These are phyloP conservation scores for Paulownia fortunei DNA, from an alignment of 257 asterid species.

Conservation along the genomic window DNA sequence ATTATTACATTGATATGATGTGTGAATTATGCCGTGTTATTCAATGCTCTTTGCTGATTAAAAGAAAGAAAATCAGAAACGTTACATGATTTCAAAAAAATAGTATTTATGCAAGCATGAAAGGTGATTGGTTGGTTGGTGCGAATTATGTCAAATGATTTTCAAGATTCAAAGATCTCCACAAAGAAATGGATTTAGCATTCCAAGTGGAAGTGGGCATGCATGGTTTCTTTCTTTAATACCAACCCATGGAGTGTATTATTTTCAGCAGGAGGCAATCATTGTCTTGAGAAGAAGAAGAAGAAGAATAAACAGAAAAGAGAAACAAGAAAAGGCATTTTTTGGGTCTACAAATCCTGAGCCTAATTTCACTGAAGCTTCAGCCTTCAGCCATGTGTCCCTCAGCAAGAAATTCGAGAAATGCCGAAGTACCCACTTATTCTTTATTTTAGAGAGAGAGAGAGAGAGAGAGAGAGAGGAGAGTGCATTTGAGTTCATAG, in stretches of 20 bases:
- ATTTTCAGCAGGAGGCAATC: constrained; percentile 26
- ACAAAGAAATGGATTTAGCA: constrained; percentile 2
- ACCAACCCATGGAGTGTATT: not conserved
- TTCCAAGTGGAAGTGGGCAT: constrained; percentile 2
- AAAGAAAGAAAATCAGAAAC: not conserved
- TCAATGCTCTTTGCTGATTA: constrained; percentile 17
- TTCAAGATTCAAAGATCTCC: constrained; percentile 19
- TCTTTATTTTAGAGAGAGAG: not conserved
- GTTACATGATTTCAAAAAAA: not conserved
- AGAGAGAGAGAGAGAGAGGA: constrained; percentile 29
- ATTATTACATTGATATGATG: not conserved
- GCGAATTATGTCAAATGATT: constrained; percentile 3
- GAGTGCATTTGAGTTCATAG: constrained; percentile 11
- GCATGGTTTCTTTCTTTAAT: constrained; percentile 20
- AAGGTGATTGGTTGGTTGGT: constrained; percentile 20
- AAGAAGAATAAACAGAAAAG: not conserved
- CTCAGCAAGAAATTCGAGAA: constrained; percentile 23
- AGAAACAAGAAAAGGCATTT: constrained; percentile 20
- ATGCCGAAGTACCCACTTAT: constrained; percentile 25
- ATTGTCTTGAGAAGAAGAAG: constrained; percentile 27
- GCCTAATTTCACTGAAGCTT: constrained; percentile 42
- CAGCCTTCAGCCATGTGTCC: constrained; percentile 42
- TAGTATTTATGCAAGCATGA: not conserved
- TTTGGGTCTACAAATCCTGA: constrained; percentile 40
- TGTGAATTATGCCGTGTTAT: constrained; percentile 31